Base-by-base conservation (phyloP, 116 monocot genomes). In the Posidonia oceanica region DNA sequence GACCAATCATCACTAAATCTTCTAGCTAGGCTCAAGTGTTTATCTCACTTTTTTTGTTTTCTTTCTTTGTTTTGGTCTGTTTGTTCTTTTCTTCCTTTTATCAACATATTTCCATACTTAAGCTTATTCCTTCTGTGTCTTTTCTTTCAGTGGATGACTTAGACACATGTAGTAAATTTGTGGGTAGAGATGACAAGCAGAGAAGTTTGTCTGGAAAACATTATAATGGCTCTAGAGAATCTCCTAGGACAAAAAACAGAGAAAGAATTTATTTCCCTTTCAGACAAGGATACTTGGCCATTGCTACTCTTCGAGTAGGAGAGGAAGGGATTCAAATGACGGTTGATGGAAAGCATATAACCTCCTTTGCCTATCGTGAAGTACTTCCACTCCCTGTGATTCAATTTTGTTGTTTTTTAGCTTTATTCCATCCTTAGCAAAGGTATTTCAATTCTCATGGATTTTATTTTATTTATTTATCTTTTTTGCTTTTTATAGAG, bases 351-450 rank as follows among this genome's bases (percentile, higher is more conserved):
- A 93, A 88, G 66, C 98, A 98, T 61, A 69, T 85, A 58, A 90
- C 98, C 39, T 93, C 98, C 52, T 98, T 98, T 82, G 90, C 90
- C 71, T 93, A 84, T 42, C 90, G 90, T 37, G 88, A 98, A 71
- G 98, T 98, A 83, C 53, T 59, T 54, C 56, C 67, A n/a, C 40
- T 53, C 60, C 36, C 20, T 52, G 21, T 29, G 55, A 55, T 58
- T 67, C 22, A 57, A 48, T 59, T 39, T 67, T 53, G 39, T 23
- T 41, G 36, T 66, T 54, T 38, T 55, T 7, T 52, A 48, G 41
- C 51, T 48, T 23, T 52, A 20, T 13, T 51, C 44, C 10, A 7
- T 51, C n/a, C 41, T n/a, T 23, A 0, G 17, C 40, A 44, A 18
- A 52, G 20, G 17, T n/a, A 12, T 15, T 14, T 29, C 12, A 63